Evolutionary conservation across 2,329 filamentous ascomycete species (phyloP).

Genomic region (Alternaria conjuncta): DNA sequence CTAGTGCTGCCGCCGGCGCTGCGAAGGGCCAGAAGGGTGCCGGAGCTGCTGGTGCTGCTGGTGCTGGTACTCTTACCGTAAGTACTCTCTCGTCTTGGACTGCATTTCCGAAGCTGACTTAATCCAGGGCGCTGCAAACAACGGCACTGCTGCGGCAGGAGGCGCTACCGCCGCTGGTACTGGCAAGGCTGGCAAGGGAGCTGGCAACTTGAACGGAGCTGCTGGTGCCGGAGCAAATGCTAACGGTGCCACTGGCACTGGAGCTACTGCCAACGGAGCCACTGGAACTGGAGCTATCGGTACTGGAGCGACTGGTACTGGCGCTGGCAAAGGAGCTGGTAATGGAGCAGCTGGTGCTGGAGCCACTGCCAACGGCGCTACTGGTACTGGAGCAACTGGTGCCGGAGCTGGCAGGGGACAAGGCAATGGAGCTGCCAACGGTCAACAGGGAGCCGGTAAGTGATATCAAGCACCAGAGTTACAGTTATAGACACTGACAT

Average conservation of each 20-base stretch:
- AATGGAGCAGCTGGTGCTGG: constrained; percentile 1
- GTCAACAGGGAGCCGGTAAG: background rate
- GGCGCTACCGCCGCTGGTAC: background rate
- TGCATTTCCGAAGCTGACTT: background rate
- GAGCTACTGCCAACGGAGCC: background rate
- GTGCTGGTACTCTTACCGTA: background rate
- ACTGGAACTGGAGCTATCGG: background rate
- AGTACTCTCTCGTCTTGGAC: background rate
- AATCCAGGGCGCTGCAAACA: constrained; percentile 1
- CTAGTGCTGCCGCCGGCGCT: constrained; percentile 1
- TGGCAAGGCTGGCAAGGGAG: background rate
- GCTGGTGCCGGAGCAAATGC: background rate
- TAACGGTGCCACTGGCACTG: background rate
- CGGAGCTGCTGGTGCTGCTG: background rate
- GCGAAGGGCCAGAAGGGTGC: constrained; percentile 8
- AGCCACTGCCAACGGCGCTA: background rate
- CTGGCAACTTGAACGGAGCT: background rate
- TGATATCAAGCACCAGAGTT: background rate
- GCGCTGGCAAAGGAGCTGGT: background rate
- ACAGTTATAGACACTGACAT: background rate
- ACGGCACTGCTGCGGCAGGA: constrained; percentile 3
- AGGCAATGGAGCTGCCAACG: background rate
- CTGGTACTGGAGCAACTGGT: background rate
- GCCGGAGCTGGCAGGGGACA: background rate
- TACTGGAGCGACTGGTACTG: background rate